Evolutionary conservation across 768 basidiomycete species (phyloP).

Genomic region (Tricholomella constricta): DNA sequence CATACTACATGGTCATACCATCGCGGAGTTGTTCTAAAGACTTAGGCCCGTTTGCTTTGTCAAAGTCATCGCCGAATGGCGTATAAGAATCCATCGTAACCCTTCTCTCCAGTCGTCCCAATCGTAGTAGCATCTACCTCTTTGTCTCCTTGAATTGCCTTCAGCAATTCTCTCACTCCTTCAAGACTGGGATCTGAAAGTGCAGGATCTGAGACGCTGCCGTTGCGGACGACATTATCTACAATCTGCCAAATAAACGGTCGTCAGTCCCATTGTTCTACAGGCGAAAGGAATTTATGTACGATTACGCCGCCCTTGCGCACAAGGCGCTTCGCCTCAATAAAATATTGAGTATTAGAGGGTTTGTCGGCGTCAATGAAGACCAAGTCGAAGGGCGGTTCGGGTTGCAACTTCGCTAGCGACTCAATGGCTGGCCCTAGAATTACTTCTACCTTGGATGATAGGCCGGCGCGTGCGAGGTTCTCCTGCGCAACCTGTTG

Average conservation of each 20-base stretch:
- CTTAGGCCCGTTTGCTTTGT: too few species aligned
- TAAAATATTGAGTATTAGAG: slow-evolving; percentile 56
- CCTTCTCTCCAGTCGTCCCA: slow-evolving; percentile 51
- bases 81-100: slow-evolving; percentile 56
- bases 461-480: slow-evolving; percentile 53
- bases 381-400: slow-evolving; percentile 58
- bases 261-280: neutral
- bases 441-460: slow-evolving; percentile 48
- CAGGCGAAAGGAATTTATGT: neutral
- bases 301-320: slow-evolving; percentile 64
- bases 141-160: slow-evolving; percentile 47
- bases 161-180: slow-evolving; percentile 50
- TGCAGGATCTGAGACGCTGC: slow-evolving; percentile 44
- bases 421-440: slow-evolving; percentile 55
- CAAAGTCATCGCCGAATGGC: slow-evolving; percentile 38
- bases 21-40: too few species aligned
- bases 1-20: too few species aligned
- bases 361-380: slow-evolving; percentile 78
- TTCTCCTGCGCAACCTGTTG: slow-evolving; percentile 60
- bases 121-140: slow-evolving; percentile 55
- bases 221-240: slow-evolving; percentile 61
- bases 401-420: slow-evolving; percentile 47
- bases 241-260: slow-evolving; percentile 42
- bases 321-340: slow-evolving; percentile 60
- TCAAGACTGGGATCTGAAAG: slow-evolving; percentile 36